Base-by-base conservation (phyloP, 768 basidiomycete genomes). In the Asterophora lycoperdoides region DNA sequence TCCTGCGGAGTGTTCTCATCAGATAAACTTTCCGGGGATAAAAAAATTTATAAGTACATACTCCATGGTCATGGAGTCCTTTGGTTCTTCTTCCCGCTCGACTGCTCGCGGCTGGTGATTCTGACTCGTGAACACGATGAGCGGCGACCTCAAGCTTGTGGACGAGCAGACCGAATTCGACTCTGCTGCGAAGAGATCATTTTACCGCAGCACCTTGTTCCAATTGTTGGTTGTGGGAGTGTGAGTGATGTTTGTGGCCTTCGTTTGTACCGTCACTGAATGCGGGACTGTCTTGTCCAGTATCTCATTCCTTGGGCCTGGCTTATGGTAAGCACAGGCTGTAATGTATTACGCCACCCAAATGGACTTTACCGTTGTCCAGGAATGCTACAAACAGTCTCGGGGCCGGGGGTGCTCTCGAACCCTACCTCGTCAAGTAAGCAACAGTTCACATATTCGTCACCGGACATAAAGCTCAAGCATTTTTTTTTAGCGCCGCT, bases 301-400 rank as follows among this genome's bases (percentile, higher is more conserved):
- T 44, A 55, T 55, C 17, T 26, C 35, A 4, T 52, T 55, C 11
- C 40, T 55, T 10, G 47, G 40, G 2, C 50, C 54, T 39, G 47
- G 50, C 8, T 37, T 52, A 14, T 55, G 50, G 54, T 55, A 37
- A 23, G 23, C 20, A 37, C 2, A 8, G 19, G 32, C 20, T 40
- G n/a, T 18, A 17, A 5, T 15, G 5, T 17, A n/a, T 5, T n/a
- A 28, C 15, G 30, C 28, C 17, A 4, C n/a, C 6, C 17, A 9
- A 41, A 18, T 38, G 5, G 6, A 19, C n/a, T 19, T n/a, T n/a
- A n/a, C n/a, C n/a, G n/a, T n/a, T n/a, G n/a, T 40, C 36, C 26
- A 53, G 54, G 52, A 58, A 54, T 41, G 53, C 53, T 7, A 57
- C 41, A 41, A 57, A 54, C 32, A 55, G 50, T 40, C 41, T 57